Base-by-base conservation (phyloP, 2,329 filamentous ascomycete genomes). In the Orbilia oligospora region DNA sequence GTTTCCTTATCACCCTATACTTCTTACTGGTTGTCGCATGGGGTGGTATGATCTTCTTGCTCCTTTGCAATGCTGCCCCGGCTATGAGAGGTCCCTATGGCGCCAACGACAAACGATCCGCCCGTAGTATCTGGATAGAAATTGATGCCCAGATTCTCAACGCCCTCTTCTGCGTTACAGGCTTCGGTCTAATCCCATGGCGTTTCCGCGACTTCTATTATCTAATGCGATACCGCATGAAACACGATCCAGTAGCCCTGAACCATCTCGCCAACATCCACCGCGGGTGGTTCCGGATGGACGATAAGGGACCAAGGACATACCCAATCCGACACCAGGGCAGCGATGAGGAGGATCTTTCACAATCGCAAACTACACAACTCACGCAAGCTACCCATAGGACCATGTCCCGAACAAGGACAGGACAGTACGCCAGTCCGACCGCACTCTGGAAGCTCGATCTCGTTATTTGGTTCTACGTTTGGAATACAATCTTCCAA, bases 31-130 rank as follows among this genome's bases (percentile, higher is more conserved):
- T 97, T 20, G 89, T 97, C 9, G 94, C 92, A 0, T 97, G 93
- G 93, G 93, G 93, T 65, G 93, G 92, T 73, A 97, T 97, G 93
- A 87, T 97, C 38, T 97, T 97, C 85, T 86, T 97, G 18, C 87
- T 97, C 1, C 89, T 97, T 27, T 92, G 91, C 86, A 93, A 93
- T 82, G 93, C 87, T 24, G 93, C 86, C 83, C 85, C 83, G 0
- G 84, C 84, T 51, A 86, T 86, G 85, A 86, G 85, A 84, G 85
- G 87, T 81, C 90, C 88, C 0, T 77, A 77, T n/a, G 86, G 86
- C 41, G 95, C 92, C 85, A 88, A 92, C 83, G 87, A 92, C 81
- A 90, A 93, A 83, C 86, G 93, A 82, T 93, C 92, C 0, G 90
- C 92, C 1, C 89, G 93, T n/a, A 87, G 91, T 20, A 90, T 90